Evolutionary conservation across 306 rosid genomes (phyloP), one percentile per base, ranked within the genome.

Genomic region (Vigna reflexopilosa): DNA sequence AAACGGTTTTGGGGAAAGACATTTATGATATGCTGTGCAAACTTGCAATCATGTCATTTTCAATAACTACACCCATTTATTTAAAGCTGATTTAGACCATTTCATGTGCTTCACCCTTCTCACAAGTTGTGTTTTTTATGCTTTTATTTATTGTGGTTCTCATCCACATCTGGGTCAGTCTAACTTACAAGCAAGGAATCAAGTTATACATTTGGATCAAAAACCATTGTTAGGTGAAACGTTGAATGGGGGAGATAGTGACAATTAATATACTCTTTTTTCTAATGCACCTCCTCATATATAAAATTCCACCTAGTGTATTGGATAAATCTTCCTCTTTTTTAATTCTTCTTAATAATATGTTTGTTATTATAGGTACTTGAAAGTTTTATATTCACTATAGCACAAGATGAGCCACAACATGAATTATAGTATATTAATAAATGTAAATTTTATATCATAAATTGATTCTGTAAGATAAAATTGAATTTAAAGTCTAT

Each of bases 201-300:
- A 78, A 63, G 75, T 58, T 78, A 73, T 72, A 61, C 58, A 82
- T 58, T 74, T 54, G 16, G 59, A 57, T 66, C 28, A 44, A 58
- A 67, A 75, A 6, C 47, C 48, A 54, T 76, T 80, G 81, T 86
- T 86, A 83, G 86, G 89, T 86, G 81, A 83, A 83, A 86, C 70
- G 82, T 82, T 83, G 85, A 86, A 83, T 36, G 9, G 9, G 6
- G 69, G 68, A 51, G 83, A 80, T 24, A 72, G 13, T 80, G 81
- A 80, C 85, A 42, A 80, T 61, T 76, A 22, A 52, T 67, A 59
- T 72, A 49, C 73, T 80, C 47, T 22, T 3, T 63, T 42, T 49
- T 85, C 79, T 72, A 77, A 77, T 73, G 45, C 61, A 17, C 66
- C 59, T 42, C 11, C 59, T 42, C 11, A 24, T 56, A 56, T 45